Conservation (phyloP, 1,284 basidiomycete species). For the Ganoderma boninense region DNA sequence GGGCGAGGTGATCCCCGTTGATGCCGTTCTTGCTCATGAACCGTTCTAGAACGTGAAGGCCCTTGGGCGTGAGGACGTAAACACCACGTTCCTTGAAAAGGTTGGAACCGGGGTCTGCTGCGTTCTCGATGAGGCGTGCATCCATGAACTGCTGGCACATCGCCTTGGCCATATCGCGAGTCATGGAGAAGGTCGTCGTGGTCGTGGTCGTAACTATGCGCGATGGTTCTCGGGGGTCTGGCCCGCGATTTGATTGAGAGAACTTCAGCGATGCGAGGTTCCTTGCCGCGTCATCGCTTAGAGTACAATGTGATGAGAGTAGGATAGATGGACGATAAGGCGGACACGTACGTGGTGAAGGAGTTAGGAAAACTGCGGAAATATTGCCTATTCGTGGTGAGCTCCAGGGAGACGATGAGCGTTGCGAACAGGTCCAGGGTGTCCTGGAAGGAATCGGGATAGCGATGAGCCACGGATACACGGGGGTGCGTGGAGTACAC, state of each 20-base stretch:
- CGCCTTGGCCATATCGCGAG: slow-evolving; percentile 98
- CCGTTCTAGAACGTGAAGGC: slow-evolving; percentile 96
- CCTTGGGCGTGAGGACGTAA: slow-evolving; percentile 96
- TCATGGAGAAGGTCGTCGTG: slow-evolving; percentile 99
- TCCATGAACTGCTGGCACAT: slow-evolving; percentile 99
- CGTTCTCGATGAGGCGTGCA: slow-evolving; percentile 96
- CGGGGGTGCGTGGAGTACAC: slow-evolving; percentile 26
- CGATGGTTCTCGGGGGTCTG: slow-evolving; percentile 96
- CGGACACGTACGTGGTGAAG: slow-evolving; percentile 86
- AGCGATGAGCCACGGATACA: slow-evolving; percentile 19
- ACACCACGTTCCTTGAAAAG: slow-evolving; percentile 98
- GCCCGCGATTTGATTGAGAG: slow-evolving; percentile 97
- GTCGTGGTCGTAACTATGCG: slow-evolving; percentile 99
- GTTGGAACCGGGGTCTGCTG: slow-evolving; percentile 86
- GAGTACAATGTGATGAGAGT: slow-evolving; percentile 19
- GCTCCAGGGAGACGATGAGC: slow-evolving; percentile 91
- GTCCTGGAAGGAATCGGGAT: slow-evolving; percentile 65
- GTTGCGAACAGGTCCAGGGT: slow-evolving; percentile 98
- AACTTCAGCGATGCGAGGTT: slow-evolving; percentile 98
- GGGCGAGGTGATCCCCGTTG: slow-evolving; percentile 90
- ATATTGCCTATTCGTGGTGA: slow-evolving; percentile 92
- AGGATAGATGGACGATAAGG: slow-evolving; percentile 28
- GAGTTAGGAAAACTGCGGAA: slow-evolving; percentile 96
- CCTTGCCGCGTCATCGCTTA: slow-evolving; percentile 93
- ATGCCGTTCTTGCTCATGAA: slow-evolving; percentile 99